Base-by-base conservation (phyloP, 2,329 filamentous ascomycete genomes). In the Neofusicoccum cordaticola region DNA sequence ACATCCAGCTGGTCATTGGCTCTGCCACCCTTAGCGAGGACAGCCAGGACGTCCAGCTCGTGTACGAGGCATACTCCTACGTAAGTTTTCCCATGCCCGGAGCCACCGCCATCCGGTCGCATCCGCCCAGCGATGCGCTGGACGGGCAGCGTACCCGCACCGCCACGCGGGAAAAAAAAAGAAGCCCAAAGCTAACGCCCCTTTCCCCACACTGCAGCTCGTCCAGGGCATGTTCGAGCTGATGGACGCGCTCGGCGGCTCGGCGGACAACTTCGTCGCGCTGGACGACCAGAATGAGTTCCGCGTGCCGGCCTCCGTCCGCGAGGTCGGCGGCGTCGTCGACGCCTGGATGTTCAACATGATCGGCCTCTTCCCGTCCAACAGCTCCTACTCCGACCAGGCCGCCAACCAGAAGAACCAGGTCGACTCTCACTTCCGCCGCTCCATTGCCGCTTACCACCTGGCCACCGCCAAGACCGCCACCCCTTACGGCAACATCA, bases 341-440 rank as follows among this genome's bases (percentile, higher is more conserved):
- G 63, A 65, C 58, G 63, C 58, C 17, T 50, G 63, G 47, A 57
- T 65, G 42, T 65, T 65, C 63, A 65, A 65, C 61, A 51, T 65
- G 56, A 65, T 65, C 56, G 34, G 37, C 34, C 44, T 65, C 15
- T 65, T 65, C 63, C 63, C 63, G 53, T 39, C 44, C 31, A 65
- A 65, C 63, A 44, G 35, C 34, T 50, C 53, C 61, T 65, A 65
- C 61, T 15, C 44, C 17, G 45, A 48, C 61, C 56, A 65, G 50
- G 34, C 47, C 19, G 61, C 61, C 57, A 65, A 65, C 63, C 63
- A 65, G 61, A 65, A 65, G 63, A 62, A 56, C 53, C 63, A 65
- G 61, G 63, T 65, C 61, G 63, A 65, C 61, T 51, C 63, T 44
- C 63, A 65, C 61, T 63, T 62, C 57, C 52, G 63, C 53, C 63